A percentile compares a stretch with the other conserved stretches of the same genome.
phyloP scores from a whole-genome alignment of 345 rosid genomes.

The Firmiana major region DNA sequence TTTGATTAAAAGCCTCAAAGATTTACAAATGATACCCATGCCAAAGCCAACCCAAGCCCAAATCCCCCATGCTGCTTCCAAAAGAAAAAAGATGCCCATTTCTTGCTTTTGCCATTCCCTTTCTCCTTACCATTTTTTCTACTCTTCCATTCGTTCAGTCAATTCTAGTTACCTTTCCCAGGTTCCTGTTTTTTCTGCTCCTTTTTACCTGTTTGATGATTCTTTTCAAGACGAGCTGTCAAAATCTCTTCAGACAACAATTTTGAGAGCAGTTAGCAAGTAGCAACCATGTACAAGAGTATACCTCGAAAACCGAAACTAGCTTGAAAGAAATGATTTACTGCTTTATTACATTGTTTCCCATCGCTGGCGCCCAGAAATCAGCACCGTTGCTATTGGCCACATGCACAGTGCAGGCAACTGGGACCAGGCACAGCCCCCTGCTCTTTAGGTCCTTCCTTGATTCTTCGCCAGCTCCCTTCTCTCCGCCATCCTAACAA shows the following conservation, averaged over 20 bases:
- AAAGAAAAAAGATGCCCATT: background rate
- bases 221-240: conserved; percentile 5
- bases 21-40: conserved; percentile 3
- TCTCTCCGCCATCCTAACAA: conserved; percentile 36
- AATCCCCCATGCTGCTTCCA: background rate
- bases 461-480: conserved; percentile 30
- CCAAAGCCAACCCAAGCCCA: background rate
- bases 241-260: conserved; percentile 2
- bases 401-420: conserved; percentile 59
- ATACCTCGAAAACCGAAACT: background rate
- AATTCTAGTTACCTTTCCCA: background rate
- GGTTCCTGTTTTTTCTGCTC: background rate
- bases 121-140: background rate
- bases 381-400: conserved; percentile 74
- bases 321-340: background rate
- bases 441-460: conserved; percentile 58
- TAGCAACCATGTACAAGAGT: background rate
- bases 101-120: background rate
- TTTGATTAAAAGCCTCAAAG: background rate
- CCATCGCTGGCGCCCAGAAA: conserved; percentile 77
- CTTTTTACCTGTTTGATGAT: background rate
- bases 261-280: background rate
- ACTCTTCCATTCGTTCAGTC: background rate
- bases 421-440: conserved; percentile 80
- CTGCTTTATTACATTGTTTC: conserved; percentile 21